Percentiles rank a stretch among this genome's conserved stretches.
These are phyloP conservation scores for Lepraria neglecta DNA, from an alignment of 495 filamentous ascomycete species.

Conservation along the genomic window DNA sequence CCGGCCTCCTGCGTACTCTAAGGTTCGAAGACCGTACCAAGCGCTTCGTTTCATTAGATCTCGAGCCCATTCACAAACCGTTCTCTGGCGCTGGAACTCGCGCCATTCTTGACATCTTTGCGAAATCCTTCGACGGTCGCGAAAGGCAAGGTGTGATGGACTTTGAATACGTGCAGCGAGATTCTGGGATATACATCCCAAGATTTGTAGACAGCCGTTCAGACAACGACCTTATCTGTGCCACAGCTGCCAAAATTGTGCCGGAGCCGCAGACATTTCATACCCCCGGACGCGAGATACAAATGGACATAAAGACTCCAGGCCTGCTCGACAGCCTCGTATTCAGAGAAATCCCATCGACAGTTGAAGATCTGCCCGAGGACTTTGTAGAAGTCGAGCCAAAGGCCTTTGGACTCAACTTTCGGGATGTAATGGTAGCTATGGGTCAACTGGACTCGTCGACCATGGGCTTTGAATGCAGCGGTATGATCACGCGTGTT, in stretches of 20 bases:
- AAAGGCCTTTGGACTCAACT: constrained; percentile 36
- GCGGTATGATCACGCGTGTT: constrained; percentile 30
- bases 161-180: constrained; percentile 33
- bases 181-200: constrained; percentile 30
- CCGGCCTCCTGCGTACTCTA: constrained; percentile 28
- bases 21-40: constrained; percentile 24
- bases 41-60: constrained; percentile 23
- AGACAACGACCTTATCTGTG: not conserved
- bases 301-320: constrained; percentile 17
- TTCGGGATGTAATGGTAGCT: constrained; percentile 37
- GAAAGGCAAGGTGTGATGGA: constrained; percentile 2
- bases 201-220: constrained; percentile 21
- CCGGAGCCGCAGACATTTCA: constrained; percentile 7
- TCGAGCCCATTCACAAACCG: constrained; percentile 21
- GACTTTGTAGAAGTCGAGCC: constrained; percentile 34
- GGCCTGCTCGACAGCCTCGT: constrained; percentile 30
- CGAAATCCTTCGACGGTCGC: constrained; percentile 8
- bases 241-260: not conserved
- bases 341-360: constrained; percentile 33
- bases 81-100: not conserved
- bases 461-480: constrained; percentile 35
- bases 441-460: constrained; percentile 36
- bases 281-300: not conserved
- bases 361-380: constrained; percentile 21
- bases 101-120: constrained; percentile 14